phyloP scores from a whole-genome alignment of 495 filamentous ascomycete genomes.

The Penicillium turbatum region DNA sequence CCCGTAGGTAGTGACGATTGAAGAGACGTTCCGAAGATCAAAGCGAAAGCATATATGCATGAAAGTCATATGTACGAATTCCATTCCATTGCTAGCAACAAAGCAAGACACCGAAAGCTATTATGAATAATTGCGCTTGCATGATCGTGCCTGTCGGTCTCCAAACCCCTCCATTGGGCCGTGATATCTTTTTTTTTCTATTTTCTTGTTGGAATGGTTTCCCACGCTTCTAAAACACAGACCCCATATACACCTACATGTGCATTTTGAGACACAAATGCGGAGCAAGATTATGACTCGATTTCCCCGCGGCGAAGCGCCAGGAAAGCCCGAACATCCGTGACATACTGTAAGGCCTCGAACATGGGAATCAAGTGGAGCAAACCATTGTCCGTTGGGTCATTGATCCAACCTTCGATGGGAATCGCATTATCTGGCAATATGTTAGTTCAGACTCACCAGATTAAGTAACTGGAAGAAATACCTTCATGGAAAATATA shows the following conservation, averaged over 20 bases:
- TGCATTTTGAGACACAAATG: slow-evolving; percentile 15
- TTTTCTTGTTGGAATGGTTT: slow-evolving; percentile 10
- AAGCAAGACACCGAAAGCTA: not conserved
- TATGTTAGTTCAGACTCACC: slow-evolving; percentile 15
- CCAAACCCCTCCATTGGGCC: not conserved
- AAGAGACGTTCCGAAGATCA: not conserved
- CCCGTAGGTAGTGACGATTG: not conserved
- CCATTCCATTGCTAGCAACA: not conserved
- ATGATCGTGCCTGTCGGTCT: slow-evolving; percentile 2
- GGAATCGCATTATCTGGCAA: slow-evolving; percentile 32
- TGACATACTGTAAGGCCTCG: slow-evolving; percentile 92
- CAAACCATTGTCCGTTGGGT: slow-evolving; percentile 72
- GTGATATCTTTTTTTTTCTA: slow-evolving; percentile 1
- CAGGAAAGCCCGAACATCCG: slow-evolving; percentile 85
- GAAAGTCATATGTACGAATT: slow-evolving; percentile 1
- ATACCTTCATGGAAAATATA: slow-evolving; percentile 98
- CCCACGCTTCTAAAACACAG: slow-evolving; percentile 18
- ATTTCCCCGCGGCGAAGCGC: slow-evolving; percentile 81
- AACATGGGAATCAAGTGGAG: slow-evolving; percentile 90
- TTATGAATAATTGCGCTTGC: slow-evolving; percentile 10
- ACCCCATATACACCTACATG: slow-evolving; percentile 23
- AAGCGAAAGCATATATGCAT: not conserved
- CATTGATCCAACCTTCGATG: slow-evolving; percentile 40
- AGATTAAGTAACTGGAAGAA: not conserved
- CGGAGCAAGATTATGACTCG: slow-evolving; percentile 33